A percentile compares a stretch with the other conserved stretches of the same genome.
Conservation (phyloP, 2,329 filamentous ascomycete species). For the Trichoderma simmonsii region DNA sequence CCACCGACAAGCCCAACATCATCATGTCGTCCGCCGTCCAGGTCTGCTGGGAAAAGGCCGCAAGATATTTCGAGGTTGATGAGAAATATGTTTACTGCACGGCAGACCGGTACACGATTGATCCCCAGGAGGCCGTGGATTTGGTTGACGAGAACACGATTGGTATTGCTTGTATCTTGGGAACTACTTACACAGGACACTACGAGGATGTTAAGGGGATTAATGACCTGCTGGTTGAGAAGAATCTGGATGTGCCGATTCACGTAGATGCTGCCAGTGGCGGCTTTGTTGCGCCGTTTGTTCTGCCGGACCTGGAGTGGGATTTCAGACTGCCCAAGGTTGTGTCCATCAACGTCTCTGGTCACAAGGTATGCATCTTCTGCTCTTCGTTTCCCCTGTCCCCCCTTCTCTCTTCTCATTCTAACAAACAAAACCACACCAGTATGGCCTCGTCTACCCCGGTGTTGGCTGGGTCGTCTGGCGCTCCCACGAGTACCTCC, state of each 20-base stretch:
- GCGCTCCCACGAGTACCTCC: conserved; percentile 78
- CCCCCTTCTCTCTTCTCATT: not conserved
- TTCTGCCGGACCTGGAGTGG: conserved; percentile 79
- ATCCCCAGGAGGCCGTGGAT: conserved; percentile 58
- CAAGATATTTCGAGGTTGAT: conserved; percentile 87
- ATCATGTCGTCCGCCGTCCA: conserved; percentile 96
- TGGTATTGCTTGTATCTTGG: conserved; percentile 87
- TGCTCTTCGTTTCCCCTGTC: not conserved
- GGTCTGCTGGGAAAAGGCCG: conserved; percentile 94
- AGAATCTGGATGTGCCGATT: conserved; percentile 75
- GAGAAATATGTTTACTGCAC: conserved; percentile 74
- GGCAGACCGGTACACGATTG: conserved; percentile 59
- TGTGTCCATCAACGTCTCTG: conserved; percentile 89
- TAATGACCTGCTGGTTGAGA: conserved; percentile 79
- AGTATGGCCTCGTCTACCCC: conserved; percentile 70
- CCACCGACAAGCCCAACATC: conserved; percentile 78
- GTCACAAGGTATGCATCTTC: conserved; percentile 64
- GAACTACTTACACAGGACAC: conserved; percentile 92
- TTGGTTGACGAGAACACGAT: conserved; percentile 71
- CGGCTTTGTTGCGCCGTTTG: conserved; percentile 90
- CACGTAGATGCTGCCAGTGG: conserved; percentile 92
- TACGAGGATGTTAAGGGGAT: conserved; percentile 92
- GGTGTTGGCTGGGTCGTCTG: conserved; percentile 94
- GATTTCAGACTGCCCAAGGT: conserved; percentile 89
- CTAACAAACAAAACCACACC: not conserved